phyloP scores from a whole-genome alignment of 805 yeast species.

The Candida multigemmis region DNA sequence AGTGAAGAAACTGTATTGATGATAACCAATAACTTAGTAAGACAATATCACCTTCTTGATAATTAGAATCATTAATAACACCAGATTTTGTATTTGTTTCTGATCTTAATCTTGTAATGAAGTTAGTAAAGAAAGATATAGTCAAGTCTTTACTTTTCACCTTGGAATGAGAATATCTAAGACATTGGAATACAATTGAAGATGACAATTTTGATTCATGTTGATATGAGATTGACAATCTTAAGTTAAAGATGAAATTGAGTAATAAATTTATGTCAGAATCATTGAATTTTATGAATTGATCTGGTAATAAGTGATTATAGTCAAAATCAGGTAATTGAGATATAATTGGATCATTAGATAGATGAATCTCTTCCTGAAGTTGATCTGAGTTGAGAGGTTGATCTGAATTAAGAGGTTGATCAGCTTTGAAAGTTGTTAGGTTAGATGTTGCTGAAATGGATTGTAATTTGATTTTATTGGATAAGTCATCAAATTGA shows the following conservation, averaged over 20 bases:
- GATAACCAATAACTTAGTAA: slow-evolving; percentile 83
- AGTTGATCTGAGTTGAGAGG: slow-evolving; percentile 7
- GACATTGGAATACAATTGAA: slow-evolving; percentile 56
- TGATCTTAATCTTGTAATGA: slow-evolving; percentile 52
- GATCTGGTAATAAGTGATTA: slow-evolving; percentile 44
- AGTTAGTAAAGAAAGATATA: slow-evolving; percentile 49
- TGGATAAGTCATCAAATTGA: slow-evolving; percentile 24
- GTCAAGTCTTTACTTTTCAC: slow-evolving; percentile 48
- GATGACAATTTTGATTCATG: slow-evolving; percentile 56
- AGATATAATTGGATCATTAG: slow-evolving; percentile 17
- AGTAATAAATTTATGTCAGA: slow-evolving; percentile 41
- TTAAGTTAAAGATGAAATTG: slow-evolving; percentile 37
- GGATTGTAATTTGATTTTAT: slow-evolving; percentile 22
- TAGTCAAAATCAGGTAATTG: slow-evolving; percentile 43
- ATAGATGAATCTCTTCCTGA: slow-evolving; percentile 19
- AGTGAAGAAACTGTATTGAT: slow-evolving; percentile 65
- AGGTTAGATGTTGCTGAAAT: too few species aligned
- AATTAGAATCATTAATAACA: slow-evolving; percentile 27
- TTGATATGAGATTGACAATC: slow-evolving; percentile 28
- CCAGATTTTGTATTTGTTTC: slow-evolving; percentile 55
- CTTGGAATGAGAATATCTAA: slow-evolving; percentile 58
- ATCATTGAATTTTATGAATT: slow-evolving; percentile 55
- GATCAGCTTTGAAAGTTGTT: slow-evolving; percentile 1
- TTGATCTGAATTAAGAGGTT: too few species aligned
- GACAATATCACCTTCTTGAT: slow-evolving; percentile 55